These are phyloP conservation scores for Arabis alpina DNA, from an alignment of 345 rosid genomes.

Conservation along the genomic window DNA sequence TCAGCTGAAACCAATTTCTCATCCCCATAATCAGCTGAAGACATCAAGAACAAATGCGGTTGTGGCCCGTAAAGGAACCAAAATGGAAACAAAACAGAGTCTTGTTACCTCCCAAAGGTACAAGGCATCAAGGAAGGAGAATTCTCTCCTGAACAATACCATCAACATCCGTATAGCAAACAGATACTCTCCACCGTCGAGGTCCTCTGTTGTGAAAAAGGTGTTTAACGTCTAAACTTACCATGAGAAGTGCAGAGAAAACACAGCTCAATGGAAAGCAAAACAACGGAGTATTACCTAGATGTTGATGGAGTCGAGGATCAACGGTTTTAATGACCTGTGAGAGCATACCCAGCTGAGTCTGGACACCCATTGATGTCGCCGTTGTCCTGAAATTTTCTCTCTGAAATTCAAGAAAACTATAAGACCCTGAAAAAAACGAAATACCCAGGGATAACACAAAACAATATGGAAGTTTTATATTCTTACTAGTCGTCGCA, in stretches of 20 bases:
- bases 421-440: constrained; percentile 20
- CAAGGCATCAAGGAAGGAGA: constrained; percentile 78
- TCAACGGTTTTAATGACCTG: constrained; percentile 79
- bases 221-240: constrained; percentile 1
- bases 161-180: constrained; percentile 96
- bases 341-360: constrained; percentile 80
- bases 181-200: constrained; percentile 86
- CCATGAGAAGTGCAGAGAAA: constrained; percentile 11
- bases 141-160: constrained; percentile 96
- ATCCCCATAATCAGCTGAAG: constrained; percentile 4
- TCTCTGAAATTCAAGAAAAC: constrained; percentile 60
- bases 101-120: constrained; percentile 89
- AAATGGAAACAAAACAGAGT: neutral
- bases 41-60: neutral
- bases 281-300: constrained; percentile 53
- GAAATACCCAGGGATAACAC: neutral
- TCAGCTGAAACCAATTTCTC: constrained; percentile 69
- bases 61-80: neutral
- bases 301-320: constrained; percentile 93
- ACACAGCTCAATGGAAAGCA: neutral
- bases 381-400: constrained; percentile 77
- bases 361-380: constrained; percentile 80
- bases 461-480: neutral
- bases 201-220: constrained; percentile 60
- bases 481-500: constrained; percentile 73